Evolutionary conservation across 176 grass and related monocot genomes (phyloP).

Genomic region (Saccharum spontaneum): DNA sequence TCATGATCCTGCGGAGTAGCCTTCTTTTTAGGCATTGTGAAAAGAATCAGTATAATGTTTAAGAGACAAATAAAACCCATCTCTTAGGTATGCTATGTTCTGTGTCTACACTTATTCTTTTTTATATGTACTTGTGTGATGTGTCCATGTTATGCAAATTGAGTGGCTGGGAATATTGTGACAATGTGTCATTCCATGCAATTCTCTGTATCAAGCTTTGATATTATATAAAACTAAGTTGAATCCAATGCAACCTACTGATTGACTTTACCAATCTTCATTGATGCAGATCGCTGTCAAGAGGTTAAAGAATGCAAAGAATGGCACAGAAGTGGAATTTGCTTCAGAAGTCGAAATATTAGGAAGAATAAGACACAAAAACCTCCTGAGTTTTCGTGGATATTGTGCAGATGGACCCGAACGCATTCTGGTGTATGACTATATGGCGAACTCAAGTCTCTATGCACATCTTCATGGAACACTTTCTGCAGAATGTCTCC

Average conservation of each 20-base stretch:
- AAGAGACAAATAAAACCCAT: background rate
- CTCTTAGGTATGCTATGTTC: background rate
- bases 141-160: slow-evolving; percentile 1
- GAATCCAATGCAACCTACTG: background rate
- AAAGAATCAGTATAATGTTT: background rate
- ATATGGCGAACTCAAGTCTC: slow-evolving; percentile 72
- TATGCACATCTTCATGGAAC: slow-evolving; percentile 71
- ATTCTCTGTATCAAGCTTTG: slow-evolving; percentile 4
- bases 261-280: slow-evolving; percentile 28
- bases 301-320: slow-evolving; percentile 57
- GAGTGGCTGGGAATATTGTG: background rate
- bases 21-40: background rate
- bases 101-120: background rate
- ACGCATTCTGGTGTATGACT: slow-evolving; percentile 73
- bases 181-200: background rate
- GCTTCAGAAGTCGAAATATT: slow-evolving; percentile 64
- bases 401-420: slow-evolving; percentile 85
- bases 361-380: slow-evolving; percentile 78
- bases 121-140: background rate
- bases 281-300: slow-evolving; percentile 76
- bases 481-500: slow-evolving; percentile 64
- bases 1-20: background rate
- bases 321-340: slow-evolving; percentile 69
- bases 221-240: slow-evolving; percentile 16
- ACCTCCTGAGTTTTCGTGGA: slow-evolving; percentile 66